Percentiles rank a stretch among this genome's conserved stretches.
phyloP scores from a whole-genome alignment of 192 early-diverging fungal species.

The Umbelopsis vinacea region DNA sequence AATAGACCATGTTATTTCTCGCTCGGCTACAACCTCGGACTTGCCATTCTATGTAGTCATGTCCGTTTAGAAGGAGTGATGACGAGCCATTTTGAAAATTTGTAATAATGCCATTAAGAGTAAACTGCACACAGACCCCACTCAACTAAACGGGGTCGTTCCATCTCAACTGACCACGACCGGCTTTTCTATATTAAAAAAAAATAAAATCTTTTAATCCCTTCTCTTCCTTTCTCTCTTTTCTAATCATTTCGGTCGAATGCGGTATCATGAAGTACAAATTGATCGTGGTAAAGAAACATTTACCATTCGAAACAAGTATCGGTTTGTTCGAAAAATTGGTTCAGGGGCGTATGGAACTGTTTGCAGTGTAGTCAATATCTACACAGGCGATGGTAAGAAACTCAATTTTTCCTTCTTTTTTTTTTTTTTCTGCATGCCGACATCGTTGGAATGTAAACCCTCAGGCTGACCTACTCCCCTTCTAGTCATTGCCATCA shows the following conservation, averaged over 20 bases:
- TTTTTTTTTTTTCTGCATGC: slow-evolving; percentile 53
- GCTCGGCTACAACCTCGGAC: too few species aligned
- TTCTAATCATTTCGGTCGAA: background rate
- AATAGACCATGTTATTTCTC: background rate
- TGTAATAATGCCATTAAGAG: too few species aligned
- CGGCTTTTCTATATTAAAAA: background rate
- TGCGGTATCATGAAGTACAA: slow-evolving; percentile 30
- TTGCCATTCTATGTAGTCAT: too few species aligned
- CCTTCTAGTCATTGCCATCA: slow-evolving; percentile 85
- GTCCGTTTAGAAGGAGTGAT: too few species aligned
- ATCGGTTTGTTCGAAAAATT: slow-evolving; percentile 79
- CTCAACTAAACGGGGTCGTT: too few species aligned
- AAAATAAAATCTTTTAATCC: background rate
- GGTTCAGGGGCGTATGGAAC: slow-evolving; percentile 91
- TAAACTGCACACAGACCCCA: too few species aligned
- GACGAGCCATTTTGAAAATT: too few species aligned
- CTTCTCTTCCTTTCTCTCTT: too few species aligned
- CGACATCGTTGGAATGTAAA: slow-evolving; percentile 71
- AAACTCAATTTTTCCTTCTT: background rate
- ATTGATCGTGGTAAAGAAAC: slow-evolving; percentile 34
- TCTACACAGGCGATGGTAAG: slow-evolving; percentile 4
- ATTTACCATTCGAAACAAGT: slow-evolving; percentile 52
- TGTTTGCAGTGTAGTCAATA: slow-evolving; percentile 66
- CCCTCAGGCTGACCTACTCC: slow-evolving; percentile 57
- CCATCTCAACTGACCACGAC: too few species aligned